These are phyloP conservation scores for Lavandula angustifolia DNA, from an alignment of 257 asterid species.

Conservation along the genomic window DNA sequence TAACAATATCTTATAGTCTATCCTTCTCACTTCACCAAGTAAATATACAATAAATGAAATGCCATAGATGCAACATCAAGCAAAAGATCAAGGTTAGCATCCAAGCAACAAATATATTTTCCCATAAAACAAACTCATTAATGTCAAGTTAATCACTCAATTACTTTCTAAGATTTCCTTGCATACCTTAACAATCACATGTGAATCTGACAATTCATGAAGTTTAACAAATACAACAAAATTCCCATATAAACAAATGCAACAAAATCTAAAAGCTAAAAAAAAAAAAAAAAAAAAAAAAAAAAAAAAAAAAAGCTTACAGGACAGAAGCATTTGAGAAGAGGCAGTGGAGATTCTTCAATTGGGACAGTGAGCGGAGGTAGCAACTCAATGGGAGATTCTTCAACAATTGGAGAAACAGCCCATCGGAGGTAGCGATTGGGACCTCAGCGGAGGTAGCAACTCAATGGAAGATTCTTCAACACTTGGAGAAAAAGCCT, in stretches of 20 bases:
- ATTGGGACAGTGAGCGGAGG: too few relatives aligned
- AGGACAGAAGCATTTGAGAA: slow-evolving; percentile 59
- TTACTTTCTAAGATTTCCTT: slow-evolving; percentile 28
- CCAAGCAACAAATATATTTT: neutral
- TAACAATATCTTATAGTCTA: neutral
- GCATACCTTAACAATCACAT: slow-evolving; percentile 34
- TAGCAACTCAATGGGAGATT: too few relatives aligned
- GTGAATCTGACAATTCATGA: slow-evolving; percentile 29
- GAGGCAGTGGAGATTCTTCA: slow-evolving; percentile 48
- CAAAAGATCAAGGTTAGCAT: neutral
- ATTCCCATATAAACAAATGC: slow-evolving; percentile 55
- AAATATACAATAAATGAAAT: slow-evolving; percentile 15
- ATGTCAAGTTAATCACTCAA: slow-evolving; percentile 10
- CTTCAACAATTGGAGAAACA: too few relatives aligned
- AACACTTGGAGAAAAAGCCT: too few relatives aligned
- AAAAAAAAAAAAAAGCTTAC: slow-evolving; percentile 67
- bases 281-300: slow-evolving; percentile 32
- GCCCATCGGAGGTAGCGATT: too few relatives aligned
- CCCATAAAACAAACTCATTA: slow-evolving; percentile 1
- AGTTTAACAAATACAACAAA: slow-evolving; percentile 48
- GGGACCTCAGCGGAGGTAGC: too few relatives aligned
- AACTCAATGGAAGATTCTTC: too few relatives aligned
- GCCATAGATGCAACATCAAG: slow-evolving; percentile 17
- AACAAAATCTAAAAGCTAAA: slow-evolving; percentile 47
- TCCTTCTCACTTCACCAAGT: neutral